Conservation (phyloP, 257 asterid species). For the Salvia rosmarinus region DNA sequence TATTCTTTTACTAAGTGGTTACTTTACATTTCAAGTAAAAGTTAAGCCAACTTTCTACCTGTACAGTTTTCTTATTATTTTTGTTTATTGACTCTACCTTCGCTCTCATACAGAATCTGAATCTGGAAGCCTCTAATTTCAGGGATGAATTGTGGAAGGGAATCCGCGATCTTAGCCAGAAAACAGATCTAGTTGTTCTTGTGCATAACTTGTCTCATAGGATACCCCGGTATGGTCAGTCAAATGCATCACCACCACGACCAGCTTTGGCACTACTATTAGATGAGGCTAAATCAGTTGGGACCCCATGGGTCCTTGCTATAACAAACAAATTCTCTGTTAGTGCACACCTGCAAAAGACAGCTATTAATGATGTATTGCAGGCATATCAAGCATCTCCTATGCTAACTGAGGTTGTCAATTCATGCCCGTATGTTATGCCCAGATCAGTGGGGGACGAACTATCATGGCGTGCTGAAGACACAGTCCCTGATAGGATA, state of each 20-base stretch:
- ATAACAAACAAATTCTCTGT: constrained; percentile 93
- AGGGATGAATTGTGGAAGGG: constrained; percentile 98
- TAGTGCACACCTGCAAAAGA: constrained; percentile 92
- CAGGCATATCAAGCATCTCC: constrained; percentile 89
- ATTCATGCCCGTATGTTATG: constrained; percentile 87
- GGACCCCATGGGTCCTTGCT: constrained; percentile 95
- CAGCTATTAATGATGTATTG: constrained; percentile 68
- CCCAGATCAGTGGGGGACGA: constrained; percentile 67
- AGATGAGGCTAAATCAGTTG: constrained; percentile 91
- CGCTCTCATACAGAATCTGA: constrained; percentile 65
- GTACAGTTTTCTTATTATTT: background rate
- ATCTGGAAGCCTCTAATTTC: constrained; percentile 78
- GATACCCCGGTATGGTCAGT: constrained; percentile 65
- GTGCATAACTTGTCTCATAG: constrained; percentile 96
- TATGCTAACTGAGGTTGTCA: constrained; percentile 69
- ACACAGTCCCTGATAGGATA: constrained; percentile 42
- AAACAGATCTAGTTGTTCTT: constrained; percentile 85
- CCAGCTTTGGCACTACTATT: constrained; percentile 81
- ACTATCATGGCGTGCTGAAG: constrained; percentile 61
- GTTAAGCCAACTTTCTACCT: no score
- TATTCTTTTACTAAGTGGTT: constrained; percentile 11
- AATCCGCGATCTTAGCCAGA: constrained; percentile 86
- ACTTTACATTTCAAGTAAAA: background rate
- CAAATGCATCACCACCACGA: constrained; percentile 51
- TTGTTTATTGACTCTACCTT: background rate